Conservation (phyloP, 176 grass and related monocot genomes). For the Aegilops speltoides region DNA sequence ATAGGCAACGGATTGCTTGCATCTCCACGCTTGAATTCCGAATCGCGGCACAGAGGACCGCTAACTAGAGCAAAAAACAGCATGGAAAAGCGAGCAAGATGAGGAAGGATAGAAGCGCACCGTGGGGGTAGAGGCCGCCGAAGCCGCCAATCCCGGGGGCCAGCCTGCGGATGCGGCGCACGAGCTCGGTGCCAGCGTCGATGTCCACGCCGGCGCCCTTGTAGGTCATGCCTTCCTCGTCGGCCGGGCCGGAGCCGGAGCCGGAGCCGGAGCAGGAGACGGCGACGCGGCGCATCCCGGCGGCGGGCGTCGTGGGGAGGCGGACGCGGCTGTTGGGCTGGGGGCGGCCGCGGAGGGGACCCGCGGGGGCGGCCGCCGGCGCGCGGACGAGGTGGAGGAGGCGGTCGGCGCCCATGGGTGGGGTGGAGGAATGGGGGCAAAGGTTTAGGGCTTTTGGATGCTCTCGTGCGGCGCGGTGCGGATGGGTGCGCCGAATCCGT, state of each 20-base stretch:
- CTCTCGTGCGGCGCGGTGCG: background rate
- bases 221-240: conserved; percentile 50
- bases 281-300: conserved; percentile 15
- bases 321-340: background rate
- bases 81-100: background rate
- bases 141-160: conserved; percentile 87
- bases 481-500: background rate
- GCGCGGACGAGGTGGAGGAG: conserved; percentile 36
- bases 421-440: background rate
- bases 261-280: conserved; percentile 33
- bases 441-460: conserved; percentile 12
- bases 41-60: too few relatives aligned
- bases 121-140: conserved; percentile 75
- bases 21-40: background rate
- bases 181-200: conserved; percentile 79
- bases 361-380: background rate
- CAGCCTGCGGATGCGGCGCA: conserved; percentile 76
- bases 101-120: conserved; percentile 5
- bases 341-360: background rate
- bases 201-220: conserved; percentile 92
- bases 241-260: background rate
- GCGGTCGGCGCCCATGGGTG: conserved; percentile 44
- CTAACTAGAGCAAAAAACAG: background rate
- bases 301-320: background rate
- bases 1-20: background rate